These are phyloP conservation scores for Chiua virens DNA, from an alignment of 768 basidiomycete species.

Conservation along the genomic window DNA sequence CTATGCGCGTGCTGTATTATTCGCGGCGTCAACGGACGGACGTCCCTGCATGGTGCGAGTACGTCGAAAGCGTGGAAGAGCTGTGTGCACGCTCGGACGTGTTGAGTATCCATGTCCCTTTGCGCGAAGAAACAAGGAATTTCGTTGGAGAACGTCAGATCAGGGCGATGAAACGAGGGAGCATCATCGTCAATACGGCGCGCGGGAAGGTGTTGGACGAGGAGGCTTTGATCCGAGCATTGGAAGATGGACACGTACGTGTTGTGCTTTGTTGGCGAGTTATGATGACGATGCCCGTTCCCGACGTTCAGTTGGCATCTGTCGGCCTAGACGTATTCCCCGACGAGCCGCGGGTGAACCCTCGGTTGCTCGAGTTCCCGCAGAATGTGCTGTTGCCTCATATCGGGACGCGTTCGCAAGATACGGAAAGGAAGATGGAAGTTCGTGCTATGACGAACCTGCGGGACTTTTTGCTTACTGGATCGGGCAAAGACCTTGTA, in stretches of 20 bases:
- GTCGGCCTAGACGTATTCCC: slow-evolving; percentile 88
- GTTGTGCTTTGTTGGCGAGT: slow-evolving; percentile 2
- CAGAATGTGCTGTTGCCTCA: slow-evolving; percentile 89
- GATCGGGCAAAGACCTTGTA: slow-evolving; percentile 64
- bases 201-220: slow-evolving; percentile 91
- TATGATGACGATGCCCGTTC: neutral
- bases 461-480: slow-evolving; percentile 61
- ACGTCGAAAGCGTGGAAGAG: slow-evolving; percentile 62
- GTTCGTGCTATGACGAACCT: slow-evolving; percentile 77
- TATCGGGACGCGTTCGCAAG: slow-evolving; percentile 86
- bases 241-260: slow-evolving; percentile 86
- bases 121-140: slow-evolving; percentile 70
- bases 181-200: slow-evolving; percentile 83
- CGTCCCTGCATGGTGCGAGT: slow-evolving; percentile 75
- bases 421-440: slow-evolving; percentile 83
- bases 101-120: slow-evolving; percentile 82
- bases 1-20: slow-evolving; percentile 88
- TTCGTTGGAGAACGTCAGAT: slow-evolving; percentile 78
- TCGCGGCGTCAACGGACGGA: slow-evolving; percentile 54
- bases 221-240: slow-evolving; percentile 77
- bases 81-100: slow-evolving; percentile 77
- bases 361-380: slow-evolving; percentile 73
- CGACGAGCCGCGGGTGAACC: slow-evolving; percentile 79
- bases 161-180: slow-evolving; percentile 70
- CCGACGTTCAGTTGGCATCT: slow-evolving; percentile 58